phyloP scores from a whole-genome alignment of 2,329 filamentous ascomycete species.

The Xylaria multiplex region DNA sequence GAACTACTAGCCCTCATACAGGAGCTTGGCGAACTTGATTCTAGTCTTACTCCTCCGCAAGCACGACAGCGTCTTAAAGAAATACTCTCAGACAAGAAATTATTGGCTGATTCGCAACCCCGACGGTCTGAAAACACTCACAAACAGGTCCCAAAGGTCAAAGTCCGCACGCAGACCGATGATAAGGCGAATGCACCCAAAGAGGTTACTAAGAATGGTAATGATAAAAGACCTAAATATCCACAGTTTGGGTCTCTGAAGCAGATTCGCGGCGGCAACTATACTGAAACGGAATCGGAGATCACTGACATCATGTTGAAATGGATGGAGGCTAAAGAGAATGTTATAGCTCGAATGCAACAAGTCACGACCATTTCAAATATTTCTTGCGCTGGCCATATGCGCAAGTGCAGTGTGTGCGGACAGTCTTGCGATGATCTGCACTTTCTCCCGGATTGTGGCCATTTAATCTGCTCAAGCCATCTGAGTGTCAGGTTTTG shows the following conservation, averaged over 20 bases:
- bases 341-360: conserved; percentile 32
- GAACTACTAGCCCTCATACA: conserved; percentile 20
- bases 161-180: background rate
- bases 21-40: conserved; percentile 11
- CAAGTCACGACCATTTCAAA: conserved; percentile 35
- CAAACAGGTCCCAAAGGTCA: background rate
- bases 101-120: background rate
- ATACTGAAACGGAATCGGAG: conserved; percentile 40
- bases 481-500: conserved; percentile 35
- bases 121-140: background rate
- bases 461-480: conserved; percentile 44
- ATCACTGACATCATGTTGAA: conserved; percentile 36
- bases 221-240: conserved; percentile 15
- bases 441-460: conserved; percentile 44
- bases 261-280: conserved; percentile 37
- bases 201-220: background rate
- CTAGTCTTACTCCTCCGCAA: background rate
- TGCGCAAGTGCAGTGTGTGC: conserved; percentile 36
- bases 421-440: conserved; percentile 15
- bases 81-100: background rate
- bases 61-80: conserved; percentile 6
- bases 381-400: background rate
- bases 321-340: conserved; percentile 32
- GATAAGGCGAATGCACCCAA: background rate
- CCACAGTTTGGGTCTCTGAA: conserved; percentile 4